These are phyloP conservation scores for Stereum hirsutum DNA, from an alignment of 1,284 basidiomycete genomes.

Conservation along the genomic window DNA sequence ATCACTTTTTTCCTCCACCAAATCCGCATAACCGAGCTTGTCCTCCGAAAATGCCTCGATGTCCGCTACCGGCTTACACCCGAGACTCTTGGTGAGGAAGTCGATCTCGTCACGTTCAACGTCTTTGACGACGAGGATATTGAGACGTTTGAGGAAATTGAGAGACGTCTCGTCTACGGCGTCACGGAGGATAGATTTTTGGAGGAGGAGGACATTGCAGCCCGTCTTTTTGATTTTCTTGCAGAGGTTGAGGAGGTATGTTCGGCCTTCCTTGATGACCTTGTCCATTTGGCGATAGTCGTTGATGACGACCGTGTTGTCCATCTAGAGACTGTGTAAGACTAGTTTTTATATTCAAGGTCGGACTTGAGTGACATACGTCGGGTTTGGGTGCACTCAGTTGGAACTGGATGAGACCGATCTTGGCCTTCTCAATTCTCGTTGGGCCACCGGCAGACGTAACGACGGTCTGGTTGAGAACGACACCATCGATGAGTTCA, in stretches of 20 bases:
- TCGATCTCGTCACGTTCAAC: conserved; percentile 99
- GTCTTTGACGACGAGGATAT: conserved; percentile 96
- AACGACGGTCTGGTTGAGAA: conserved; percentile 93
- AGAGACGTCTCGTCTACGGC: conserved; percentile 98
- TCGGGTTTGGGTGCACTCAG: conserved; percentile 97
- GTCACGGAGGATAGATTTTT: conserved; percentile 98
- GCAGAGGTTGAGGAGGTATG: conserved; percentile 97
- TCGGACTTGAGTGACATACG: conserved; percentile 37
- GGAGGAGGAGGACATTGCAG: conserved; percentile 97
- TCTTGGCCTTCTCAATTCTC: conserved; percentile 97
- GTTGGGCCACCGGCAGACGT: conserved; percentile 88
- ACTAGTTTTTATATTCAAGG: conserved; percentile 3
- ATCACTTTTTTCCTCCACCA: conserved; percentile 87
- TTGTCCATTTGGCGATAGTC: conserved; percentile 99
- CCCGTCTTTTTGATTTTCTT: conserved; percentile 99
- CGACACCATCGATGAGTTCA: conserved; percentile 92
- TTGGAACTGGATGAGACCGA: conserved; percentile 98
- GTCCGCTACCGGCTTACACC: conserved; percentile 94
- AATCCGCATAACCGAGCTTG: conserved; percentile 93
- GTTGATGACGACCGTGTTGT: conserved; percentile 99
- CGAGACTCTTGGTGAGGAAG: conserved; percentile 92
- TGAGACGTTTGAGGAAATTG: conserved; percentile 96
- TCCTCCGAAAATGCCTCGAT: conserved; percentile 99
- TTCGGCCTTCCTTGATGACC: conserved; percentile 97
- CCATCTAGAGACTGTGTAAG: conserved; percentile 62